Conservation (phyloP, 2,329 filamentous ascomycete species). For the Penicillium sp. region DNA sequence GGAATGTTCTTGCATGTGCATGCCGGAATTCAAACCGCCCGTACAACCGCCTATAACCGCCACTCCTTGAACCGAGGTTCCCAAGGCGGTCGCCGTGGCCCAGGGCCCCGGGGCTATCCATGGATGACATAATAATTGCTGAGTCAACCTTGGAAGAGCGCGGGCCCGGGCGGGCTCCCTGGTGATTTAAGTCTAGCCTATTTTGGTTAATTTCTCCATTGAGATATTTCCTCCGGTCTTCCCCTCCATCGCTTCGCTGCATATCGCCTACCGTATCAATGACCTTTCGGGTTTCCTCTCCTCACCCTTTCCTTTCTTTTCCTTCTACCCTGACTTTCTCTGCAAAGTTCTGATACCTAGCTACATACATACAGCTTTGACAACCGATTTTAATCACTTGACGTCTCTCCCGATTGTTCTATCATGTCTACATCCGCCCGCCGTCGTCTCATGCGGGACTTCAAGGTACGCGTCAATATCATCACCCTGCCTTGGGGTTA, state of each 20-base stretch:
- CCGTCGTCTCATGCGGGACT: conserved; percentile 96
- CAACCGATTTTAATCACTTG: neutral
- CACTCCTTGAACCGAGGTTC: conserved; percentile 29
- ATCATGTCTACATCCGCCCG: conserved; percentile 88
- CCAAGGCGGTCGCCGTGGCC: neutral
- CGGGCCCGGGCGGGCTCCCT: neutral
- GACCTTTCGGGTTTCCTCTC: neutral
- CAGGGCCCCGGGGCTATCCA: neutral
- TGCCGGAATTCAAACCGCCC: conserved; percentile 25
- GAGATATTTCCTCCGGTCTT: conserved; percentile 18
- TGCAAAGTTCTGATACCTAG: neutral
- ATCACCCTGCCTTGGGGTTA: neutral
- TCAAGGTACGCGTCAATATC: conserved; percentile 69
- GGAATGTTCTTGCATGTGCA: conserved; percentile 4
- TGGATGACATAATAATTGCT: conserved; percentile 16
- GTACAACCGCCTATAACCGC: conserved; percentile 27
- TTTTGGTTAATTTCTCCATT: conserved; percentile 20
- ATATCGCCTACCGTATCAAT: conserved; percentile 3
- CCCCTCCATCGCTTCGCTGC: conserved; percentile 16
- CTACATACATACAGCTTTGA: neutral
- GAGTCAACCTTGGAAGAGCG: conserved; percentile 1
- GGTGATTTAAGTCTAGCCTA: neutral
- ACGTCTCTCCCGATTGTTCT: conserved; percentile 1
- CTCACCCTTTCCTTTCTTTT: neutral
- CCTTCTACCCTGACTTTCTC: neutral